Conservation (phyloP, 495 filamentous ascomycete genomes). For the Antarctomyces pellizariae region DNA sequence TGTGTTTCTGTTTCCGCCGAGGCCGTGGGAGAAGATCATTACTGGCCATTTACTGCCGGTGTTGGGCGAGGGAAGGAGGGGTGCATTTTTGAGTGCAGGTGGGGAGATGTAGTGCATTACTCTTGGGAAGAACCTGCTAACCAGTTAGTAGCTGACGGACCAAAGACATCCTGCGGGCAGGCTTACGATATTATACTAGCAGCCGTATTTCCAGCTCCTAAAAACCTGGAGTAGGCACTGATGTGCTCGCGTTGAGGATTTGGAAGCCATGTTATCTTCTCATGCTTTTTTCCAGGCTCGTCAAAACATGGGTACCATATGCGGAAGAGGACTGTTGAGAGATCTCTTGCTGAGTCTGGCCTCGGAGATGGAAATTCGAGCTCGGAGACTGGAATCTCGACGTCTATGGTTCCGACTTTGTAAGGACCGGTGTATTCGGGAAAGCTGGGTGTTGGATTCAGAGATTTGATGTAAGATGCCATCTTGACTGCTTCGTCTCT, state of each 20-base stretch:
- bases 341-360: constrained; percentile 24
- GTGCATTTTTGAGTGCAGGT: constrained; percentile 25
- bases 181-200: constrained; percentile 38
- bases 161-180: constrained; percentile 1
- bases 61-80: constrained; percentile 12
- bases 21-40: constrained; percentile 58
- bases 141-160: constrained; percentile 1
- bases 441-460: constrained; percentile 37
- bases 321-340: constrained; percentile 46
- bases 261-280: constrained; percentile 41
- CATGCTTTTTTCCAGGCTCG: constrained; percentile 10
- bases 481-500: constrained; percentile 22
- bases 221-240: constrained; percentile 40
- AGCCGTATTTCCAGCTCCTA: constrained; percentile 29
- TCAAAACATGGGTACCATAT: constrained; percentile 47
- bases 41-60: constrained; percentile 37
- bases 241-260: constrained; percentile 45
- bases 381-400: constrained; percentile 44
- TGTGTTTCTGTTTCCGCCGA: constrained; percentile 48
- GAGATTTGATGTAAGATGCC: constrained; percentile 15
- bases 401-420: constrained; percentile 47
- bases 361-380: constrained; percentile 25
- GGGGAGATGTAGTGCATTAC: constrained; percentile 44
- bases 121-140: constrained; percentile 30
- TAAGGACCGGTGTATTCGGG: constrained; percentile 47